These are phyloP conservation scores for Arctium minus DNA, from an alignment of 129 eudicot species.

Conservation along the genomic window DNA sequence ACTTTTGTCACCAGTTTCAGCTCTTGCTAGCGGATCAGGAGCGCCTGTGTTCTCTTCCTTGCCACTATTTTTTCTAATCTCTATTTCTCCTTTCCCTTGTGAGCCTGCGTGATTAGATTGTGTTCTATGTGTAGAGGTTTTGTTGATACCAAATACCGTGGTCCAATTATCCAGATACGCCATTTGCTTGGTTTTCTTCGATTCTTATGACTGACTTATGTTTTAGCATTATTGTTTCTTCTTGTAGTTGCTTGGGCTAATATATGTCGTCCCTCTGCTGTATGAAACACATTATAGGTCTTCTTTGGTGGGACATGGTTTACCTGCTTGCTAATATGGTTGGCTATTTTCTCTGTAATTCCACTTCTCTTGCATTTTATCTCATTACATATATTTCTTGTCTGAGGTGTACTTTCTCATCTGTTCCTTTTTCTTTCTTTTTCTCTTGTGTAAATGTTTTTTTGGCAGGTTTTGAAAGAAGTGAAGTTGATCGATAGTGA, in stretches of 20 bases:
- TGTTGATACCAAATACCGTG: neutral
- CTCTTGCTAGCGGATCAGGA: neutral
- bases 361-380: no score
- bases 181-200: neutral
- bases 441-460: no score
- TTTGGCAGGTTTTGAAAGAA: no score
- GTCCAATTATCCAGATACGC: neutral
- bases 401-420: no score
- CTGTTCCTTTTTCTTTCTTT: no score
- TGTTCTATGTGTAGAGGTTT: neutral
- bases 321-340: neutral
- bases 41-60: neutral
- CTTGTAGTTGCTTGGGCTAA: neutral
- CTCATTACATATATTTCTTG: no score
- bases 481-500: no score
- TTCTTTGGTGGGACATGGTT: neutral
- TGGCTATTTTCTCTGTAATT: neutral
- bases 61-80: no score
- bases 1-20: neutral
- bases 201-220: neutral
- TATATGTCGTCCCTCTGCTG: neutral
- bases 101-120: neutral
- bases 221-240: neutral
- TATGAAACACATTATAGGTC: neutral
- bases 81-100: neutral